Evolutionary conservation across 257 asterid species (phyloP).

Genomic region (Nicotiana tomentosiformis): DNA sequence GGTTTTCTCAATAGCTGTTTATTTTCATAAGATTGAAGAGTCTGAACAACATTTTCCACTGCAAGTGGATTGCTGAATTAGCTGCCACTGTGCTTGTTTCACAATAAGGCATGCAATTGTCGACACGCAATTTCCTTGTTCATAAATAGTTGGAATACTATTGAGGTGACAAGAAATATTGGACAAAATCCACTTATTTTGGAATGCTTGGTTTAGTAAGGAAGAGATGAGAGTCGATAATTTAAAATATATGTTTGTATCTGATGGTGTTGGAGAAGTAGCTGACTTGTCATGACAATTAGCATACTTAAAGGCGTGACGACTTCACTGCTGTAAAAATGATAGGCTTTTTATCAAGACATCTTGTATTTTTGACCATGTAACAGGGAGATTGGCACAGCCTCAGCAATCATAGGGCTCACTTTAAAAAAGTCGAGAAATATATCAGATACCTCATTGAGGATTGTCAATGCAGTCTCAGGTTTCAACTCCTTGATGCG

Average conservation of each 20-base stretch:
- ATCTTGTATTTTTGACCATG: neutral
- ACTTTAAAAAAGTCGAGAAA: neutral
- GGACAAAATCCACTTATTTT: conserved; percentile 7
- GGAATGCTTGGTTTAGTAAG: neutral
- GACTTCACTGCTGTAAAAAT: neutral
- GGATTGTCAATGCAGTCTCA: conserved; percentile 72
- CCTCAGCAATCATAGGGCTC: neutral
- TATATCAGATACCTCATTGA: conserved; percentile 53
- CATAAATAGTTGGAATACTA: neutral
- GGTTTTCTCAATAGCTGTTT: neutral
- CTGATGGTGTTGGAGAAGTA: neutral
- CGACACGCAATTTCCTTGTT: neutral
- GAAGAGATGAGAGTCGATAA: neutral
- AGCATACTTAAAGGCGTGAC: neutral
- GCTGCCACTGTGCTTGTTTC: neutral
- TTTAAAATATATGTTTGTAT: neutral
- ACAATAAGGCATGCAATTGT: neutral
- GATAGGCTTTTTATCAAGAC: neutral
- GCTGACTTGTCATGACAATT: conserved; percentile 1
- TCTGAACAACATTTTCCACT: conserved; percentile 1
- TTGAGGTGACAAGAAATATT: conserved; percentile 1
- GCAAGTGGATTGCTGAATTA: neutral
- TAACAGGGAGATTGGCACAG: neutral
- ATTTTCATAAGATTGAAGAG: neutral
- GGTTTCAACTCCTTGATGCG: conserved; percentile 72